Base-by-base conservation (phyloP, 768 basidiomycete genomes). In the Mrakia frigida region DNA sequence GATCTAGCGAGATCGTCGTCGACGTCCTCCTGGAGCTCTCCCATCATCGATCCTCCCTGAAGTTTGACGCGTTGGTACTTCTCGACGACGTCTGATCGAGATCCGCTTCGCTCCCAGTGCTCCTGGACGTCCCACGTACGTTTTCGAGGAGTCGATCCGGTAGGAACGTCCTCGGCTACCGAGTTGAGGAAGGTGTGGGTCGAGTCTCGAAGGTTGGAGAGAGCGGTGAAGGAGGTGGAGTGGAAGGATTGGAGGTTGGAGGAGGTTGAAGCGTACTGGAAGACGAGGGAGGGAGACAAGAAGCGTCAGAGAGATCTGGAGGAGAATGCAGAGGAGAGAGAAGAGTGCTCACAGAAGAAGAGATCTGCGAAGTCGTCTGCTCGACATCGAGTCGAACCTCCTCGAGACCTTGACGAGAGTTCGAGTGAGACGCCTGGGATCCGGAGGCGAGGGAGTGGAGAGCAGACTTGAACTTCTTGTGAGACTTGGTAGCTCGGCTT, bases 71-170 rank as follows among this genome's bases (percentile, higher is more conserved):
- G 39, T 43, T 70, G 69, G 53, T 72, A 80, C 46, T 77, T 75
- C 69, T 50, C 63, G 33, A 94, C 79, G 39, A 94, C 82, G 9
- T 85, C 84, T 5, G 90, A 88, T 37, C 92, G 87, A 74, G 84
- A 86, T 77, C 87, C 85, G 9, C 91, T 92, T 76, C 91, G 83
- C 59, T 88, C 86, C 91, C 92, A 93, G 70, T 88, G 83, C 78
- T 91, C 90, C 9, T 86, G 85, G 77, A 90, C 90, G 77, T 90
- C 85, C 89, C 90, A 91, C 41, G 83, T 82, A 43, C 91, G 89
- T 85, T 92, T 93, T 65, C 88, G 88, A 50, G 93, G 93, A 4
- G 92, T 94, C 73, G 84, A 84, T 7, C 92, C 92, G 21, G 90
- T 91, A 1, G 90, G 84, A 31, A 84, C 81, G 80, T 93, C 92